phyloP scores from a whole-genome alignment of 495 filamentous ascomycete genomes.

The Penicillium bovifimosum region DNA sequence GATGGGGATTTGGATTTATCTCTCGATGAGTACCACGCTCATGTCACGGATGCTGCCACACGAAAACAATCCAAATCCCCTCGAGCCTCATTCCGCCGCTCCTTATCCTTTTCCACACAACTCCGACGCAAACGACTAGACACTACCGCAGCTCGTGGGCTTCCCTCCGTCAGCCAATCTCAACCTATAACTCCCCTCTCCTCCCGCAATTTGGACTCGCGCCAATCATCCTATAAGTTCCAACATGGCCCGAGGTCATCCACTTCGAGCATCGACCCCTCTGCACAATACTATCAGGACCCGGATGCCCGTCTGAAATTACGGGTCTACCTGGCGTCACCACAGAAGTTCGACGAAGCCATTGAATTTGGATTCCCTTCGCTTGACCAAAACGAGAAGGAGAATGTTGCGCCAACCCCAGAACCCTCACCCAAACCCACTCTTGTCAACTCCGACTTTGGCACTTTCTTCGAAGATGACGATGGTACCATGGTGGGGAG shows the following conservation, averaged over 20 bases:
- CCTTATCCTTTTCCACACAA: constrained; percentile 36
- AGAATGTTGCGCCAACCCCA: constrained; percentile 21
- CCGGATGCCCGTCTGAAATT: constrained; percentile 84
- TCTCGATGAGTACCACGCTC: constrained; percentile 49
- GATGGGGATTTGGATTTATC: constrained; percentile 69
- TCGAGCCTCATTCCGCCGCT: constrained; percentile 44
- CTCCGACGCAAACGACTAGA: constrained; percentile 10
- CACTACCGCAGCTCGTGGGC: constrained; percentile 16
- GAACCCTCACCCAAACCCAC: constrained; percentile 9
- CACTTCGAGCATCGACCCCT: constrained; percentile 59
- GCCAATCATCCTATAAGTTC: constrained; percentile 23
- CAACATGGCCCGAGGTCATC: constrained; percentile 34
- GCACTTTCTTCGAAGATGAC: constrained; percentile 46
- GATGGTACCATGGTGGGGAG: constrained; percentile 31
- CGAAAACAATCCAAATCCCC: constrained; percentile 7
- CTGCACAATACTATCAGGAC: constrained; percentile 81
- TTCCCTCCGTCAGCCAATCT: constrained; percentile 15
- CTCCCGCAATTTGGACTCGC: constrained; percentile 34
- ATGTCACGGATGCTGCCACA: constrained; percentile 32
- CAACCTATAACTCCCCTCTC: constrained; percentile 15
- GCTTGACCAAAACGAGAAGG: constrained; percentile 33
- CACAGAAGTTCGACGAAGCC: constrained; percentile 93
- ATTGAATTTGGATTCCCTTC: constrained; percentile 90
- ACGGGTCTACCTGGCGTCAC: constrained; percentile 81
- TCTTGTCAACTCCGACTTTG: constrained; percentile 13